phyloP scores from a whole-genome alignment of 2,329 filamentous ascomycete genomes.

The Ascochyta rabiei region DNA sequence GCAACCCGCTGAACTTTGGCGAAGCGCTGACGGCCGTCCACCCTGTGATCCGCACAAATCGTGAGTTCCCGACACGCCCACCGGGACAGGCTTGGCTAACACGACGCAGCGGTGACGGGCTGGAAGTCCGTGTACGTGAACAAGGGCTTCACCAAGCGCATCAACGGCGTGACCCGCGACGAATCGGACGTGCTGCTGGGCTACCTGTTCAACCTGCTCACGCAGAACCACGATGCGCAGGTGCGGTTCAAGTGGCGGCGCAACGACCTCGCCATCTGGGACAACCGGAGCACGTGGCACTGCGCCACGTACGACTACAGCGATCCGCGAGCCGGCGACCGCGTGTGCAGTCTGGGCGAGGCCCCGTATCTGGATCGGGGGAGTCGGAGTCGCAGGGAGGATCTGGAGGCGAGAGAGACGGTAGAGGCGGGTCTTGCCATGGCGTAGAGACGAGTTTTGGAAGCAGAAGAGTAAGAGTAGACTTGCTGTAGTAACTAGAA shows the following conservation, averaged over 20 bases:
- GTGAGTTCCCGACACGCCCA: constrained; percentile 18
- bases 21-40: constrained; percentile 58
- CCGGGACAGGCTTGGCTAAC: neutral
- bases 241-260: constrained; percentile 56
- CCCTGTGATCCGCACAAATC: constrained; percentile 67
- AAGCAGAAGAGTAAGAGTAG: no score
- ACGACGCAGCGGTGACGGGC: constrained; percentile 59
- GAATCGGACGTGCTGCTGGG: constrained; percentile 54
- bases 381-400: constrained; percentile 56
- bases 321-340: constrained; percentile 56
- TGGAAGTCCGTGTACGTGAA: constrained; percentile 59
- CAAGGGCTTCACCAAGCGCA: constrained; percentile 42
- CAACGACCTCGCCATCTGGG: constrained; percentile 64
- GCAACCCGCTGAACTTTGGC: constrained; percentile 62
- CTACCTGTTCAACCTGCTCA: constrained; percentile 52
- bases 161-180: constrained; percentile 55
- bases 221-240: constrained; percentile 60
- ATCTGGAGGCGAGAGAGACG: constrained; percentile 30
- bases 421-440: constrained; percentile 7
- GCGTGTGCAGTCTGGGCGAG: constrained; percentile 61
- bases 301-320: constrained; percentile 69
- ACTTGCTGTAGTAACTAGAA: no score
- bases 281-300: constrained; percentile 66
- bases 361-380: constrained; percentile 62
- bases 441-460: no score